Percentiles rank a stretch among this genome's conserved stretches.
Conservation (phyloP, 1,284 basidiomycete genomes). For the Grifola frondosa region DNA sequence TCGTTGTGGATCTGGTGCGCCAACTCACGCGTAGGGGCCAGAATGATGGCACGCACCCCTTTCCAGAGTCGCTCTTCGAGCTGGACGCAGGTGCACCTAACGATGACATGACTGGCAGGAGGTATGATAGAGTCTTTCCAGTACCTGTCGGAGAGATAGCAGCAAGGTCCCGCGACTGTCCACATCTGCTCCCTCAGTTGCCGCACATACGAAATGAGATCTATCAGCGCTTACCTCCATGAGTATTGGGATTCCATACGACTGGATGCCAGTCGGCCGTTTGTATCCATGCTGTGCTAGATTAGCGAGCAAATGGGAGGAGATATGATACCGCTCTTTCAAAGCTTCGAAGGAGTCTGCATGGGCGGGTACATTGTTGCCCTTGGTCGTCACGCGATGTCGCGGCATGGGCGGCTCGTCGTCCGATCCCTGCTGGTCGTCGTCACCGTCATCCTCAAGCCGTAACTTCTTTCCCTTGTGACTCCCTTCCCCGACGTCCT, state of each 20-base stretch:
- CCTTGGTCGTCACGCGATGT: conserved; percentile 72
- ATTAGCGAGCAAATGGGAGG: conserved; percentile 57
- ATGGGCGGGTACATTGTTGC: conserved; percentile 58
- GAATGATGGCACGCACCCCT: conserved; percentile 78
- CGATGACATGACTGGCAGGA: conserved; percentile 75
- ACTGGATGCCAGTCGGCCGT: conserved; percentile 72
- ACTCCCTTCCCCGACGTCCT: conserved; percentile 16
- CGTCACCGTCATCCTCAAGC: conserved; percentile 32
- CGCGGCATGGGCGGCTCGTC: conserved; percentile 35
- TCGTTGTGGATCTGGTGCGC: conserved; percentile 96
- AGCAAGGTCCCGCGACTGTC: conserved; percentile 74
- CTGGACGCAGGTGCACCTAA: conserved; percentile 62
- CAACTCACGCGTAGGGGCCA: conserved; percentile 95
- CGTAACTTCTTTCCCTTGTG: conserved; percentile 39
- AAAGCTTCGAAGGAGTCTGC: conserved; percentile 61
- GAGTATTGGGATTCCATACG: conserved; percentile 72
- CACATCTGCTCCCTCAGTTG: background rate
- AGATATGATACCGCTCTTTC: conserved; percentile 51
- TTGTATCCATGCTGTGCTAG: conserved; percentile 58
- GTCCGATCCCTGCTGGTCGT: conserved; percentile 27
- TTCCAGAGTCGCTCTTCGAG: conserved; percentile 43
- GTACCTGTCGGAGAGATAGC: conserved; percentile 95
- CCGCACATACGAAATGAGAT: background rate
- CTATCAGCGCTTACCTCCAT: conserved; percentile 54
- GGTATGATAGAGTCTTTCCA: conserved; percentile 90